phyloP scores from a whole-genome alignment of 805 yeast species.

The Spathaspora gorwiae region DNA sequence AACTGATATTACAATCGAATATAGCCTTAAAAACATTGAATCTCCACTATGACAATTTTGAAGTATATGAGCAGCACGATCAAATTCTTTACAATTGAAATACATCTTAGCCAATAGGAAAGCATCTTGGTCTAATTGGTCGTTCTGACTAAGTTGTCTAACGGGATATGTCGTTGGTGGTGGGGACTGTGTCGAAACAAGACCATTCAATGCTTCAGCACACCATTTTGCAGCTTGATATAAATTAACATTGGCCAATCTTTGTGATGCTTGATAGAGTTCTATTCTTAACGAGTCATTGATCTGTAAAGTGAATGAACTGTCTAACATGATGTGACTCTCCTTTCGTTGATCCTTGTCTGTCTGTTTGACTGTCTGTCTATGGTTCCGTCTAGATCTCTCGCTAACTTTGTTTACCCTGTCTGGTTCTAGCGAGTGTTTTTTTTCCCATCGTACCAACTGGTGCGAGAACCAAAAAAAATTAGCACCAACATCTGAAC shows the following conservation, averaged over 20 bases:
- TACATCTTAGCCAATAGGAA: slow-evolving; percentile 64
- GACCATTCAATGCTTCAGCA: slow-evolving; percentile 73
- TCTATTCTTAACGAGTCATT: slow-evolving; percentile 14
- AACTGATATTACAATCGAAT: slow-evolving; percentile 68
- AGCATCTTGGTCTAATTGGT: slow-evolving; percentile 38
- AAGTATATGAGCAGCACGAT: slow-evolving; percentile 62
- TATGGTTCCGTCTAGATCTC: too few species aligned
- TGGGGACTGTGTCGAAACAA: slow-evolving; percentile 26
- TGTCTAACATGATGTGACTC: background rate
- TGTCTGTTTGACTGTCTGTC: too few species aligned
- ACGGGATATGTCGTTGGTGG: slow-evolving; percentile 10
- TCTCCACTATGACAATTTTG: slow-evolving; percentile 47
- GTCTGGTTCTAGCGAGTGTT: too few species aligned
- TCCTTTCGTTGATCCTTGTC: slow-evolving; percentile 3
- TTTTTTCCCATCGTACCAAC: too few species aligned
- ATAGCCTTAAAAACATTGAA: slow-evolving; percentile 59
- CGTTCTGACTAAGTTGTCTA: slow-evolving; percentile 17
- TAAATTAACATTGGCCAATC: slow-evolving; percentile 54
- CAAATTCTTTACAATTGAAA: slow-evolving; percentile 82
- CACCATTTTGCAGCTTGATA: slow-evolving; percentile 76
- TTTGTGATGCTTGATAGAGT: slow-evolving; percentile 25
- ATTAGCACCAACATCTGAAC: too few species aligned
- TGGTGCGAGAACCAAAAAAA: too few species aligned
- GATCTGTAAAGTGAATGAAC: background rate
- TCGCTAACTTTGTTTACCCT: too few species aligned